Conservation (phyloP, 306 rosid species). For the Leucaena leucocephala region DNA sequence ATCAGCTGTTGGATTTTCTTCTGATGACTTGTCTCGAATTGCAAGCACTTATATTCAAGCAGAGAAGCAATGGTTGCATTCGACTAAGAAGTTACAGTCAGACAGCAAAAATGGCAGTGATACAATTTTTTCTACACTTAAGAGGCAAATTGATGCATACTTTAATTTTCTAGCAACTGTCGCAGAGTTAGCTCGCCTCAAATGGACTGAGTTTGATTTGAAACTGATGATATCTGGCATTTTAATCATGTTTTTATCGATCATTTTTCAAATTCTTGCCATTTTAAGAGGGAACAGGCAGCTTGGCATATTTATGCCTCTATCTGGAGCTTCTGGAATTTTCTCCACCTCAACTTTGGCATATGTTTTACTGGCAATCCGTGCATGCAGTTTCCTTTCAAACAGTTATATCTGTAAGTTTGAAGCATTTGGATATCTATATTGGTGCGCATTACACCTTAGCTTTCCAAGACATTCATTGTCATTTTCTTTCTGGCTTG, state of each 20-base stretch:
- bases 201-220: constrained; percentile 96
- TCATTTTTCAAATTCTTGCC: constrained; percentile 62
- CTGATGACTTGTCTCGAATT: constrained; percentile 70
- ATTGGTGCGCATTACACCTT: background rate
- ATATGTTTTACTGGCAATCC: constrained; percentile 66
- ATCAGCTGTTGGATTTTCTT: constrained; percentile 88
- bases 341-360: constrained; percentile 54
- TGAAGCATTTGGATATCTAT: constrained; percentile 7
- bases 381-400: constrained; percentile 88
- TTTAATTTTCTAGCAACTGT: constrained; percentile 66
- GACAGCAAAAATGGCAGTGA: constrained; percentile 43
- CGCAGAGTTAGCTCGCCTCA: constrained; percentile 91
- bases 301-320: constrained; percentile 47
- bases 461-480: constrained; percentile 24
- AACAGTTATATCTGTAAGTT: constrained; percentile 92
- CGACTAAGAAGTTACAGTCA: constrained; percentile 54
- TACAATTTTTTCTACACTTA: constrained; percentile 53
- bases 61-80: constrained; percentile 61
- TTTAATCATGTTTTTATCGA: constrained; percentile 70
- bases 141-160: constrained; percentile 71
- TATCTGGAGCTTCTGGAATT: constrained; percentile 50
- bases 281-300: constrained; percentile 59
- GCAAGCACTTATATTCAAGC: constrained; percentile 64
- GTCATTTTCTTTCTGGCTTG: constrained; percentile 32
- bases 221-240: constrained; percentile 81